phyloP scores from a whole-genome alignment of 2,329 filamentous ascomycete genomes.

The Fusarium temperatum region DNA sequence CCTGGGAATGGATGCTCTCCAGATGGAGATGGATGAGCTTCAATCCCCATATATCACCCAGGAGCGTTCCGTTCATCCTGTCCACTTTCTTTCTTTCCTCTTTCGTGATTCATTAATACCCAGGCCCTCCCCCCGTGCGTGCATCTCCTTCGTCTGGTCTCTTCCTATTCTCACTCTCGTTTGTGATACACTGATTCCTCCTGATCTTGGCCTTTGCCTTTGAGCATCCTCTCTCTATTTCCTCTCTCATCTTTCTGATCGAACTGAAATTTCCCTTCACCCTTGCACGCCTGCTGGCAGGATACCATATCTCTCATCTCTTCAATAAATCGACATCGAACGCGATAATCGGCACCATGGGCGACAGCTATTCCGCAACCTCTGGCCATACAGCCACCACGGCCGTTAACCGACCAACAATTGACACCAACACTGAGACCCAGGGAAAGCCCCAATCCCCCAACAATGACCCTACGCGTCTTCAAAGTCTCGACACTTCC shows the following conservation, averaged over 20 bases:
- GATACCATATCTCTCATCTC: conserved; percentile 8
- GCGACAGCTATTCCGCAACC: conserved; percentile 29
- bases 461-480: conserved; percentile 15
- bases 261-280: neutral
- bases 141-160: conserved; percentile 15
- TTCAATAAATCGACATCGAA: neutral
- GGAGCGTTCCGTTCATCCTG: neutral
- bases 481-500: conserved; percentile 9
- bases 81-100: conserved; percentile 19
- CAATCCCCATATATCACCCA: conserved; percentile 23
- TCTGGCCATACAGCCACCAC: conserved; percentile 30
- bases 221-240: conserved; percentile 13
- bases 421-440: conserved; percentile 14
- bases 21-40: conserved; percentile 22
- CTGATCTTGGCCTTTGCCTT: neutral
- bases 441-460: conserved; percentile 7
- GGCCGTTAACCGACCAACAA: conserved; percentile 25
- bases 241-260: neutral
- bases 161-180: conserved; percentile 25
- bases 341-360: conserved; percentile 28
- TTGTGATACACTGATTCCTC: conserved; percentile 6
- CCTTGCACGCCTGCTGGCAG: conserved; percentile 38
- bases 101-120: conserved; percentile 8
- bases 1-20: neutral
- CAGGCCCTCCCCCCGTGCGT: conserved; percentile 10